A percentile compares a stretch with the other conserved stretches of the same genome.
Conservation (phyloP, 176 grass and related monocot species). For the Ensete glaucum region DNA sequence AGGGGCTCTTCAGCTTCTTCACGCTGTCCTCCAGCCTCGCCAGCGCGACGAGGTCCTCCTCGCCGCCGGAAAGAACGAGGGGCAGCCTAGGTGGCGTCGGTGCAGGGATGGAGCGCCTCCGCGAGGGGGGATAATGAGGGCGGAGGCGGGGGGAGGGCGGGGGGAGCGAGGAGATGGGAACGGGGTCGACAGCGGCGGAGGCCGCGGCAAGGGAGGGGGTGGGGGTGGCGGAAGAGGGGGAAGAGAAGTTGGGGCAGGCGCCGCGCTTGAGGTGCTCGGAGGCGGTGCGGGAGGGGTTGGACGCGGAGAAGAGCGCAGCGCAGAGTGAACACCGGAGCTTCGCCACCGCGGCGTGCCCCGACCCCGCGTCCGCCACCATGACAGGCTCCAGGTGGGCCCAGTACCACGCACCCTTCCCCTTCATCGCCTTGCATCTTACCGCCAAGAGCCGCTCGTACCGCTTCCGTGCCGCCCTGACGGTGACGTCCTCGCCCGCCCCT, state of each 20-base stretch:
- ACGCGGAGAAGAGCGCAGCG: constrained; percentile 4
- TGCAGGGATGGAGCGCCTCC: not conserved
- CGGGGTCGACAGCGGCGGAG: not conserved
- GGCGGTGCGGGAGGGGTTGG: constrained; percentile 6
- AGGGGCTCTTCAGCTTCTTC: constrained; percentile 42
- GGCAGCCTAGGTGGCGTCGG: not conserved
- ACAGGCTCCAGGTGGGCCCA: constrained; percentile 8
- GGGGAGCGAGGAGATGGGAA: constrained; percentile 2
- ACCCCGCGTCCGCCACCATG: not conserved
- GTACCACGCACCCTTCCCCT: constrained; percentile 12
- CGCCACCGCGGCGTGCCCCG: not conserved
- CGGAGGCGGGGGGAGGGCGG: not conserved
- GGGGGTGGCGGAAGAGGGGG: not conserved
- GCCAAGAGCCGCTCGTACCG: constrained; percentile 6
- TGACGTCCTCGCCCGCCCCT: not conserved
- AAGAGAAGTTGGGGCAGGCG: not conserved
- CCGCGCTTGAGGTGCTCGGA: constrained; percentile 11
- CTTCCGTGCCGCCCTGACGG: not conserved
- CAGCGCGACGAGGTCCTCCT: constrained; percentile 4
- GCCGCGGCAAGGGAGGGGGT: not conserved
- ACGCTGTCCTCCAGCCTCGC: constrained; percentile 9
- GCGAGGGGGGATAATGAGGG: not conserved
- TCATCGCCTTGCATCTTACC: constrained; percentile 4
- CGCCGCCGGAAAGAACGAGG: not conserved
- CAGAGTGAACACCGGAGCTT: constrained; percentile 9